A percentile compares a stretch with the other conserved stretches of the same genome.
Conservation (phyloP, 495 filamentous ascomycete genomes). For the Lepraria neglecta region DNA sequence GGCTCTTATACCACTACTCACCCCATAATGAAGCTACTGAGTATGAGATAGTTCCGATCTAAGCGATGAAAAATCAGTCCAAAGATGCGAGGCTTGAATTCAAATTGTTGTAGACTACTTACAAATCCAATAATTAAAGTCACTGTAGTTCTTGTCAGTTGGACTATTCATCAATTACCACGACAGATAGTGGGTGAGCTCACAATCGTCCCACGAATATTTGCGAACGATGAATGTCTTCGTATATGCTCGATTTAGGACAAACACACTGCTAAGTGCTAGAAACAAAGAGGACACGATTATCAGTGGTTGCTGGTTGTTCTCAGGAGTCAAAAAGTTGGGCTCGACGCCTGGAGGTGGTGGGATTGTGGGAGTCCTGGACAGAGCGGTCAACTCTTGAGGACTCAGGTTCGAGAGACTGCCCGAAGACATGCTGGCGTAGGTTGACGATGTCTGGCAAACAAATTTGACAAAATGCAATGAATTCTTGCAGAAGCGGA, state of each 20-base stretch:
- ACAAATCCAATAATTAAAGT: constrained; percentile 3
- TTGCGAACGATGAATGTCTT: constrained; percentile 12
- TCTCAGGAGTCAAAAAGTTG: constrained; percentile 8
- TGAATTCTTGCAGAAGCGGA: no score
- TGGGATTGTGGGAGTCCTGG: background rate
- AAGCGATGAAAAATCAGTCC: background rate
- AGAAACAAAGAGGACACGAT: constrained; percentile 7
- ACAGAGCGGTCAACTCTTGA: background rate
- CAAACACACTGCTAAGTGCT: background rate
- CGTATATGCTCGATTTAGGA: constrained; percentile 9
- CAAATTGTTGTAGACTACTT: background rate
- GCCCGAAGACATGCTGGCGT: background rate
- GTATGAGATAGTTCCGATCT: background rate
- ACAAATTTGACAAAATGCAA: no score
- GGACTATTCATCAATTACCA: background rate
- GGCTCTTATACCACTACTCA: background rate
- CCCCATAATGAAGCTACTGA: background rate
- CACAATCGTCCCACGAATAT: constrained; percentile 16
- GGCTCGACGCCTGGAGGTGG: constrained; percentile 7
- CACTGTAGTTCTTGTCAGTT: background rate
- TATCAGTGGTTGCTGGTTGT: background rate
- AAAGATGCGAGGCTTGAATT: background rate
- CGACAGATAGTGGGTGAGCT: background rate
- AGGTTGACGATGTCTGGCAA: no score
- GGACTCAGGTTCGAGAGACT: background rate